A percentile compares a stretch with the other conserved stretches of the same genome.
Evolutionary conservation across 164 flowering plant species (phyloP).

Genomic region (Chimonanthus salicifolius): DNA sequence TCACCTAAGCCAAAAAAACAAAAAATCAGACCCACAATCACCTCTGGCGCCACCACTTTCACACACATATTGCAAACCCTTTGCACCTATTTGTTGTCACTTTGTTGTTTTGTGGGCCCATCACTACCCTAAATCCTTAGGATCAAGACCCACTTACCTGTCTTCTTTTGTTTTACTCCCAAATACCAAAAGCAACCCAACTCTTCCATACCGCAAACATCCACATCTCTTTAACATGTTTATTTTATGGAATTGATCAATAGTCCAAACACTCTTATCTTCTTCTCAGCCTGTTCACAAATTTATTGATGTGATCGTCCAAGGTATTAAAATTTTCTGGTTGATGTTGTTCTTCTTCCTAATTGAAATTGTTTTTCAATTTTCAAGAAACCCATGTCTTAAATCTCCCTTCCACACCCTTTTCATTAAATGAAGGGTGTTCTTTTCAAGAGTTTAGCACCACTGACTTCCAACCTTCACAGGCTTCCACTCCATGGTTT

Average conservation of each 20-base stretch:
- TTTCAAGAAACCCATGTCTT: background rate
- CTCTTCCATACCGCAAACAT: background rate
- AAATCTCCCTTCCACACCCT: background rate
- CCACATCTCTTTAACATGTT: background rate
- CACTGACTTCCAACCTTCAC: background rate
- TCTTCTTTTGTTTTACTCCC: background rate
- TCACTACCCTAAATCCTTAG: background rate
- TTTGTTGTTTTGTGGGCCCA: background rate
- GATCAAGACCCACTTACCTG: background rate
- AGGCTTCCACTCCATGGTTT: background rate
- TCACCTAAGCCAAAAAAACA: too few species aligned
- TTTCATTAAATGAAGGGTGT: background rate
- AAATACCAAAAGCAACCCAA: background rate
- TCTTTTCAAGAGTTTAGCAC: background rate
- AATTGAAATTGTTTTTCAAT: too few species aligned
- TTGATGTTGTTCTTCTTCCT: too few species aligned
- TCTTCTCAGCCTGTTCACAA: background rate
- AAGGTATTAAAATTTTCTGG: too few species aligned
- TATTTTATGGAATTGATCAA: background rate
- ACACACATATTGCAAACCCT: too few species aligned
- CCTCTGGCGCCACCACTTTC: too few species aligned
- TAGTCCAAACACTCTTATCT: background rate
- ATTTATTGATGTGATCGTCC: background rate
- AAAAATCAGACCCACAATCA: too few species aligned
- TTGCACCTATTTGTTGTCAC: too few species aligned